Percentiles rank a stretch among this genome's conserved stretches.
Evolutionary conservation across 192 early-diverging fungal species (phyloP).

Genomic region (Backusella morwellensis): DNA sequence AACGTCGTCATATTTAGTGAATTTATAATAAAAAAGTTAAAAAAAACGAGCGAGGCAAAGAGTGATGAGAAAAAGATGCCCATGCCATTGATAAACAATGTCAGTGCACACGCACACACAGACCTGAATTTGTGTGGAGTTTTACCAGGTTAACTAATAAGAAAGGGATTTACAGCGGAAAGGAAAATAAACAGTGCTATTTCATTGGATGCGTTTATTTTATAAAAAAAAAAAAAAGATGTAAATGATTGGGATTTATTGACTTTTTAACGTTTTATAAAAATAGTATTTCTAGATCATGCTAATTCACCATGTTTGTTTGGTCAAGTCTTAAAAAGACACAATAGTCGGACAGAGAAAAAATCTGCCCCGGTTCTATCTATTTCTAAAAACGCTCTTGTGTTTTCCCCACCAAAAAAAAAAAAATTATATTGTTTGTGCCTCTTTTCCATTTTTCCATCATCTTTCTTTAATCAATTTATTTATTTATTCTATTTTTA

Average conservation of each 20-base stretch:
- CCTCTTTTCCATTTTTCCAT: neutral
- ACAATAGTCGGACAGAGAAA: neutral
- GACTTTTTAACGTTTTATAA: neutral
- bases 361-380: neutral
- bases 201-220: constrained; percentile 2
- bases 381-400: neutral
- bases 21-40: neutral
- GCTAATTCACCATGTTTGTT: neutral
- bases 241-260: neutral
- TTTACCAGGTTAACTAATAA: neutral
- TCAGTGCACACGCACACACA: neutral
- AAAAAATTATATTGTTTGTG: neutral
- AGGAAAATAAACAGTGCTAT: neutral
- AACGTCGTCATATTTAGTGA: neutral
- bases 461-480: neutral
- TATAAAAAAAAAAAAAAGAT: neutral
- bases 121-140: neutral
- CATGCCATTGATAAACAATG: neutral
- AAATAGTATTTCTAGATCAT: neutral
- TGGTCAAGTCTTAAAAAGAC: constrained; percentile 6
- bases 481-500: neutral
- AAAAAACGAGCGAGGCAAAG: neutral
- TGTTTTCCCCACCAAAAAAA: neutral
- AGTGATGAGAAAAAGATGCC: too few relatives aligned
- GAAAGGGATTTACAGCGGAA: neutral